These are phyloP conservation scores for Pseudevernia furfuracea DNA, from an alignment of 495 filamentous ascomycete genomes.

Conservation along the genomic window DNA sequence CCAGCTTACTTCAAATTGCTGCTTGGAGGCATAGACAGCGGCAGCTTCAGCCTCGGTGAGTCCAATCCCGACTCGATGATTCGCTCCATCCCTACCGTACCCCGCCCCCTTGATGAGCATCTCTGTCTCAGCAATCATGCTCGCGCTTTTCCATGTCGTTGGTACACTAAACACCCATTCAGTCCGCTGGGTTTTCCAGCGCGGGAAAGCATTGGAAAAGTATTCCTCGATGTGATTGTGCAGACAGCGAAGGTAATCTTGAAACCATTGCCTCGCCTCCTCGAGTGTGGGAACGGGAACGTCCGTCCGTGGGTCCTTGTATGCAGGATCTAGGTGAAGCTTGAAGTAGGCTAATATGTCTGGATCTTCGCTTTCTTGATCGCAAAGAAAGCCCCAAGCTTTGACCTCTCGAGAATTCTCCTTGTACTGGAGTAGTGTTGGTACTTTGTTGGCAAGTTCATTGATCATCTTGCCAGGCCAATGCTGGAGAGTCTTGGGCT, in stretches of 20 bases:
- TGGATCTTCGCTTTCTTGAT: conserved; percentile 36
- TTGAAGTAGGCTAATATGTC: conserved; percentile 53
- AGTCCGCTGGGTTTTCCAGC: conserved; percentile 44
- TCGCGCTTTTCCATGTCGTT: conserved; percentile 55
- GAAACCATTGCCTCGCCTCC: conserved; percentile 48
- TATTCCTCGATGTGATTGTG: conserved; percentile 48
- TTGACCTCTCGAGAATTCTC: conserved; percentile 33
- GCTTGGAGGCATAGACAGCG: conserved; percentile 48
- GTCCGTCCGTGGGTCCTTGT: conserved; percentile 30
- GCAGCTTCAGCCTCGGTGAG: conserved; percentile 64
- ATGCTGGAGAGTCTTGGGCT: conserved; percentile 49
- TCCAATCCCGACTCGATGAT: conserved; percentile 49
- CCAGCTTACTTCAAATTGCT: conserved; percentile 22
- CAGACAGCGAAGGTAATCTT: conserved; percentile 47
- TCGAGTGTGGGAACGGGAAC: conserved; percentile 31
- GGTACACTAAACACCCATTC: conserved; percentile 63
- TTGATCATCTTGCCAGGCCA: conserved; percentile 50
- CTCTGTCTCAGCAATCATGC: conserved; percentile 51
- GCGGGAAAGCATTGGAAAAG: conserved; percentile 36
- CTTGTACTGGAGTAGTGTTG: conserved; percentile 48
- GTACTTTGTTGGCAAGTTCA: conserved; percentile 54
- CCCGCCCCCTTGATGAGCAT: conserved; percentile 43
- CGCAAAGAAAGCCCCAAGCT: conserved; percentile 52
- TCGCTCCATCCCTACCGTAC: conserved; percentile 37
- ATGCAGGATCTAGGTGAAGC: conserved; percentile 46